Base-by-base conservation (phyloP, 768 basidiomycete species). In the Asterophora lycoperdoides region DNA sequence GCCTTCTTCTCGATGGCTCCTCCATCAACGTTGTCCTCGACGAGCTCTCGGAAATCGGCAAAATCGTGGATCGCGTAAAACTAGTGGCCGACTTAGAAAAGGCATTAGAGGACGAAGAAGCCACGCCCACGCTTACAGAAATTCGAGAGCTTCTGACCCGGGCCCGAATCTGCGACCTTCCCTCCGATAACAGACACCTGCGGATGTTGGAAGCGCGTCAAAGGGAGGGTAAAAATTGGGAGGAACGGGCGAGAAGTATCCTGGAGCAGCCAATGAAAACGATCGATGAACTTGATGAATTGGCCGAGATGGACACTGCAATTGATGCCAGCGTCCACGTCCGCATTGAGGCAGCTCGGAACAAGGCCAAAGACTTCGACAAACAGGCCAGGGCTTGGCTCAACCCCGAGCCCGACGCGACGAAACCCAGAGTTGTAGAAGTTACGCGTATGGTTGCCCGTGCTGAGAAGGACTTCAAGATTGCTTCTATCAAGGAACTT, bases 1-100 rank as follows among this genome's bases (percentile, higher is more conserved):
- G 76, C 32, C 69, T 92, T 2, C 74, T 91, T 46, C 62, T 81
- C 44, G 77, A 86, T 20, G 84, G 82, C 1, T 83, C 83, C 2
- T 84, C 87, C 8, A 66, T 94, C 46, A 93, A 92, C 56, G 84
- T 95, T n/a, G 75, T 82, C 42, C 72, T 95, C 15, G 86, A 91
- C 11, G 90, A 93, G 63, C 70, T 94, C 11, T 62, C 73, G 14
- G 81, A 86, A 53, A 75, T 96, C 15, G 84, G 89, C 70, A 85
- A 81, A 66, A 83, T 93, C 48, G 85, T 91, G 18, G 79, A 86
- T 48, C 80, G 90, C 9, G 83, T 89, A 59, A 81, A 85, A 58
- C 79, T 95, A 52, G 67, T 89, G 53, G 76, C 69, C 51, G 91
- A 93, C 58, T 70, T 95, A 32, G 81, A 86, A 54, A 81, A 82